Conservation (phyloP, 2,329 filamentous ascomycete species). For the Ceratocystis alfenasii region DNA sequence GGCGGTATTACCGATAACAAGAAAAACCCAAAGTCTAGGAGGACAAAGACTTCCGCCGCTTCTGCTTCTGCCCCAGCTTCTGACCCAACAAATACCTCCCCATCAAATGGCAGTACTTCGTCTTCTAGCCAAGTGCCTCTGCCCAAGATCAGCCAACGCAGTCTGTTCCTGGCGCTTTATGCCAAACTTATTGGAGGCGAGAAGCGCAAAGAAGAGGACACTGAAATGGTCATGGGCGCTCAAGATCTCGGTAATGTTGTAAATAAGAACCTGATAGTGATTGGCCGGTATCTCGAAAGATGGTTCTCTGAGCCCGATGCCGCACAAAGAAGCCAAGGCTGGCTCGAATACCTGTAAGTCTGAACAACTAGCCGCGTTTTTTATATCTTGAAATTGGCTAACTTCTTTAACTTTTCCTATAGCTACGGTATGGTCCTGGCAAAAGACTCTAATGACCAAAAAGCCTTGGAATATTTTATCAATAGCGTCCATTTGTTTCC, state of each 20-base stretch:
- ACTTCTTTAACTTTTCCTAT: background rate
- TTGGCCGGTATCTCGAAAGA: constrained; percentile 63
- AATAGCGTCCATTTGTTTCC: constrained; percentile 78
- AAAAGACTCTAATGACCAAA: constrained; percentile 78
- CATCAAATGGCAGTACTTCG: constrained; percentile 22
- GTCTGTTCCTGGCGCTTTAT: constrained; percentile 82
- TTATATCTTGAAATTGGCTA: background rate
- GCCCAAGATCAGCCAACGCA: constrained; percentile 69
- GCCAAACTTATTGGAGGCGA: constrained; percentile 88
- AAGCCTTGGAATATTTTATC: constrained; percentile 77
- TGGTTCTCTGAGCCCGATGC: constrained; percentile 65
- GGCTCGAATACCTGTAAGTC: constrained; percentile 68
- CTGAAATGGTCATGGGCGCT: constrained; percentile 92
- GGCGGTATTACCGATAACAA: constrained; percentile 49
- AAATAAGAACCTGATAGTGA: constrained; percentile 71
- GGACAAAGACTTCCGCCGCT: background rate
- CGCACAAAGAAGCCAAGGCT: constrained; percentile 63
- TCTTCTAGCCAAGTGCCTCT: constrained; percentile 28
- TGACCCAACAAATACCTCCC: constrained; percentile 24
- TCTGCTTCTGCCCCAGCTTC: background rate
- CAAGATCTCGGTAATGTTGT: constrained; percentile 72
- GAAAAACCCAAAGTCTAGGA: constrained; percentile 30
- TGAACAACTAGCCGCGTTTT: background rate
- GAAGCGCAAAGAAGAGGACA: constrained; percentile 91
- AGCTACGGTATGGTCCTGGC: constrained; percentile 79